Base-by-base conservation (phyloP, 176 grass and related monocot genomes). In the Chrysopogon serrulatus region DNA sequence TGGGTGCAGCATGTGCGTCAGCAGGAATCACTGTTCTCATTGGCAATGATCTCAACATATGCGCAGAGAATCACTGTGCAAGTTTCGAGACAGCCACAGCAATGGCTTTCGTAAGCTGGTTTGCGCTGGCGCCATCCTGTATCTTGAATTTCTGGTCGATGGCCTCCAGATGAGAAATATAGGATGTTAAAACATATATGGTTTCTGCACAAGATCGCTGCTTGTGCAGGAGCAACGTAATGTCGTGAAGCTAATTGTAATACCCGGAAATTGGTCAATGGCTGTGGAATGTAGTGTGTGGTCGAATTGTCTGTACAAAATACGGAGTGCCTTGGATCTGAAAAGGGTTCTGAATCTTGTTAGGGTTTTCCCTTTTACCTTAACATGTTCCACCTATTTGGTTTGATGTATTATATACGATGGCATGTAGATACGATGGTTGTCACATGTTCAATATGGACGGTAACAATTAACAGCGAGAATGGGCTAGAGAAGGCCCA, bases 51-150 rank as follows among this genome's bases (percentile, higher is more conserved):
- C 53, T 90, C 56, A 91, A 91, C 71, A 88, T 93, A 36, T 98
- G 95, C 5, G 77, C 90, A 48, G 32, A 77, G 31, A 95, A 98
- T 68, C 88, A 93, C 41, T 98, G 95, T 87, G 77, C 86, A 78
- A 98, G 88, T 75, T 98, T 98, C 45, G 93, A 93, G 61, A 95
- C 88, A 40, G 92, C 95, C 43, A 90, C 92, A 1, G 90, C 90
- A 6, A 91, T 98, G 95, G 90, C 95, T 79, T 98, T 98, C 72
- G 85, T 98, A 56, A 93, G 92, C 77, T 98, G 95, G 95, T 98
- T 98, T 79, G 95, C 95, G 5, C 86, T 95, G 34, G 94, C 90
- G 0, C 95, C 92, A 3, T 95, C 95, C 6, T 98, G 88, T 62
- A 65, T 95, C 78, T 82, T 98, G 41, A 98, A 98, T 87, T 98